These are phyloP conservation scores for Pseudocercospora musae DNA, from an alignment of 2,329 filamentous ascomycete species.

Conservation along the genomic window DNA sequence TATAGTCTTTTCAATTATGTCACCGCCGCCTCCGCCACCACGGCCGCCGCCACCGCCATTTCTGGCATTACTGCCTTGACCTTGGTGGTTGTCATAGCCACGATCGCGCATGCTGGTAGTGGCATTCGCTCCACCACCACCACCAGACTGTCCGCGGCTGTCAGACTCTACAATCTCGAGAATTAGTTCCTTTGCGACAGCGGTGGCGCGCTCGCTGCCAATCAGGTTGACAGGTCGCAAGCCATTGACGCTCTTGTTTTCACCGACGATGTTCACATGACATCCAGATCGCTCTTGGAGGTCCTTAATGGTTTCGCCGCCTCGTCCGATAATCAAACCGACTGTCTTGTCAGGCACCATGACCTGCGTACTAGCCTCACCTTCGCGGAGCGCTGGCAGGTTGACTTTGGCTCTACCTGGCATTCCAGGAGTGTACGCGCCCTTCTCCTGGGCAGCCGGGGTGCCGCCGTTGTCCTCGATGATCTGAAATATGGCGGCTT, in stretches of 20 bases:
- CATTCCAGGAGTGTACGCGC: slow-evolving; percentile 36
- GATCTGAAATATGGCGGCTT: slow-evolving; percentile 78
- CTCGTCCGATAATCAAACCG: slow-evolving; percentile 88
- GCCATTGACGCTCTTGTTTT: slow-evolving; percentile 89
- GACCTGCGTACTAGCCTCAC: slow-evolving; percentile 83
- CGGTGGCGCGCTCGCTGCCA: slow-evolving; percentile 69
- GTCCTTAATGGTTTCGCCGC: slow-evolving; percentile 88
- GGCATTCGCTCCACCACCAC: slow-evolving; percentile 27
- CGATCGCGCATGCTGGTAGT: slow-evolving; percentile 28
- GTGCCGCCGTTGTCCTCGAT: slow-evolving; percentile 76
- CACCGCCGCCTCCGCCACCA: slow-evolving; percentile 46
- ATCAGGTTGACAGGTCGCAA: slow-evolving; percentile 88
- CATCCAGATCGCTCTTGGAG: slow-evolving; percentile 89
- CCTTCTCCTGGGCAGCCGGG: slow-evolving; percentile 38
- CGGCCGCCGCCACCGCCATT: slow-evolving; percentile 37
- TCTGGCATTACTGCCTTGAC: slow-evolving; percentile 38
- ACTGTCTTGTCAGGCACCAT: slow-evolving; percentile 94
- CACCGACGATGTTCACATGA: slow-evolving; percentile 91
- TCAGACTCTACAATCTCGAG: slow-evolving; percentile 94
- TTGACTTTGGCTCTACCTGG: slow-evolving; percentile 37
- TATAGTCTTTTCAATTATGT: slow-evolving; percentile 72
- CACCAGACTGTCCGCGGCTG: slow-evolving; percentile 48
- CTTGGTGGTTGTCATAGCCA: slow-evolving; percentile 23
- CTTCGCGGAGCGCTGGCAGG: slow-evolving; percentile 62
- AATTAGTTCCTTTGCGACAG: slow-evolving; percentile 79